Conservation (phyloP, 2,329 filamentous ascomycete genomes). For the Botrytis fragariae region DNA sequence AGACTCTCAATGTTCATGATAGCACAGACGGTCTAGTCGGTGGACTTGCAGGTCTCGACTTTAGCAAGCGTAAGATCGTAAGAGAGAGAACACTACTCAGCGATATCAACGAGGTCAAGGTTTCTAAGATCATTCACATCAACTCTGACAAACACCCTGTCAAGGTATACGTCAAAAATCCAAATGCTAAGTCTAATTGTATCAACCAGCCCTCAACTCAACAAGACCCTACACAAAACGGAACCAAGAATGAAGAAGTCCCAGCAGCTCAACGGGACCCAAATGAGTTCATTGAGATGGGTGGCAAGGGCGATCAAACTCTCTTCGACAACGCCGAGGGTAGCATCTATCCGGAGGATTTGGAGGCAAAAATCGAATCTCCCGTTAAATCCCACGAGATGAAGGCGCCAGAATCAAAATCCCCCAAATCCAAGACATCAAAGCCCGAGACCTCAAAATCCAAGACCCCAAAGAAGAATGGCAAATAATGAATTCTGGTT, state of each 20-base stretch:
- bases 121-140: slow-evolving; percentile 57
- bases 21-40: slow-evolving; percentile 90
- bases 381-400: slow-evolving; percentile 1
- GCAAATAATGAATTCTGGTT: background rate
- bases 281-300: slow-evolving; percentile 78
- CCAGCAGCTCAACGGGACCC: slow-evolving; percentile 67
- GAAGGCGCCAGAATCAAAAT: background rate
- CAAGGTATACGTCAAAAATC: slow-evolving; percentile 75
- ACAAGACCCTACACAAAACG: slow-evolving; percentile 25
- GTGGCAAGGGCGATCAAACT: slow-evolving; percentile 79
- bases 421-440: background rate
- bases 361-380: background rate
- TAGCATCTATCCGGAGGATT: slow-evolving; percentile 21
- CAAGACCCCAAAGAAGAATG: slow-evolving; percentile 13
- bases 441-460: background rate
- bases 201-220: slow-evolving; percentile 42
- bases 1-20: slow-evolving; percentile 63
- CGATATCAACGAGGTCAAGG: slow-evolving; percentile 72
- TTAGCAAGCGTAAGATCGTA: slow-evolving; percentile 74
- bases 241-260: slow-evolving; percentile 54
- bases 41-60: slow-evolving; percentile 78
- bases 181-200: slow-evolving; percentile 44
- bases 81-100: slow-evolving; percentile 85
- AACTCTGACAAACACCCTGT: slow-evolving; percentile 56
- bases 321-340: slow-evolving; percentile 64